These are phyloP conservation scores for Skeletonema menzelii DNA, from an alignment of 108 stramenopile species.

Conservation along the genomic window DNA sequence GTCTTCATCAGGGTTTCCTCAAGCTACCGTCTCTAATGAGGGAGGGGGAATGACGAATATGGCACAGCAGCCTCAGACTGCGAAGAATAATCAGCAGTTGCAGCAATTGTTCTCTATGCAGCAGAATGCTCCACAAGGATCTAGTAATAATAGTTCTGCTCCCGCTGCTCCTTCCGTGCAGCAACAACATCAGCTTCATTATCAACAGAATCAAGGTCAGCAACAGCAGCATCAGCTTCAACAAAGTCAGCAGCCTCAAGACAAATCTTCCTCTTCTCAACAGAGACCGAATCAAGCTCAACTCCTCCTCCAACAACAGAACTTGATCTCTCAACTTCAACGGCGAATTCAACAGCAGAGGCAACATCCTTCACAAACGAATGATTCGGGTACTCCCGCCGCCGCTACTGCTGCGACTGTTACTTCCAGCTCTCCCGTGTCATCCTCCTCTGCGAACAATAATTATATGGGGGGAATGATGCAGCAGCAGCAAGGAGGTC, in stretches of 20 bases:
- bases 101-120: neutral
- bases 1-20: no score
- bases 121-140: neutral
- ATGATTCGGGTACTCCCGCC: neutral
- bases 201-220: neutral
- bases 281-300: constrained; percentile 13
- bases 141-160: neutral
- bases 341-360: constrained; percentile 27
- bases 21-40: neutral
- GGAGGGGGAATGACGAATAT: neutral
- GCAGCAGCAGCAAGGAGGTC: neutral
- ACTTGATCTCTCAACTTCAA: constrained; percentile 18
- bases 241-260: constrained; percentile 5
- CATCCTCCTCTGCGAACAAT: constrained; percentile 1
- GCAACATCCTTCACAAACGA: constrained; percentile 22
- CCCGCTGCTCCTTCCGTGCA: constrained; percentile 15
- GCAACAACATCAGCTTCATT: constrained; percentile 5
- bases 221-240: constrained; percentile 11
- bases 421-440: neutral
- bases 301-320: constrained; percentile 17
- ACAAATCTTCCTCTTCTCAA: constrained; percentile 1
- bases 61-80: neutral
- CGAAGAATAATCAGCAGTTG: neutral
- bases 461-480: neutral
- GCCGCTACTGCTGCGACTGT: constrained; percentile 5